These are phyloP conservation scores for Rhipidocladum racemiflorum DNA, from an alignment of 176 grass and related monocot species.

Conservation along the genomic window DNA sequence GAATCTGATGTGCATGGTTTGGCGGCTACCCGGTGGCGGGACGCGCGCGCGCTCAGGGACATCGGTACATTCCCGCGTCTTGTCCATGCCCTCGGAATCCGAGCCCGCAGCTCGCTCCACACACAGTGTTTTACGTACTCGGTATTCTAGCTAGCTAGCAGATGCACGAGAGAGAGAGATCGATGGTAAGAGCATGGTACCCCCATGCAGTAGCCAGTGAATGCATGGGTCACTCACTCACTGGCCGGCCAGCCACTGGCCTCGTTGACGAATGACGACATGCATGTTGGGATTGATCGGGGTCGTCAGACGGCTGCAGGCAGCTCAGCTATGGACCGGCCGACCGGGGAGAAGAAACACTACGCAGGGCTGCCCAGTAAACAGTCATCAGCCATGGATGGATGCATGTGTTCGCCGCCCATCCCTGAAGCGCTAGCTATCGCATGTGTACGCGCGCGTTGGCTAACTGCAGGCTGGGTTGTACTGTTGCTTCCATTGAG, in stretches of 20 bases:
- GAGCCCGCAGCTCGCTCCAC: not conserved
- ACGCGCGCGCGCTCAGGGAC: not conserved
- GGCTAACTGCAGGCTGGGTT: not conserved
- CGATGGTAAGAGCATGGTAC: not conserved
- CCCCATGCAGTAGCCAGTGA: not conserved
- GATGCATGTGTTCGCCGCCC: not conserved
- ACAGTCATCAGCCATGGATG: not conserved
- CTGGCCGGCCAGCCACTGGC: not conserved
- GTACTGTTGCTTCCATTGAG: not conserved
- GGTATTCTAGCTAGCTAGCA: too few relatives aligned
- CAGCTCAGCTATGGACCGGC: not conserved
- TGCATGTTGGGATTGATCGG: not conserved
- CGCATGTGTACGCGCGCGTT: not conserved
- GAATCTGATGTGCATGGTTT: not conserved
- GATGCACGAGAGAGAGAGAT: too few relatives aligned
- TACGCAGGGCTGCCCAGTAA: not conserved
- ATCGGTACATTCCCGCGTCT: conserved; percentile 40
- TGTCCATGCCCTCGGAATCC: conserved; percentile 8
- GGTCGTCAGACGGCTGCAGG: not conserved
- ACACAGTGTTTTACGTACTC: not conserved
- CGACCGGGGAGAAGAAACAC: not conserved
- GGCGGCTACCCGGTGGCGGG: conserved; percentile 28
- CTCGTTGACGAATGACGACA: conserved; percentile 26
- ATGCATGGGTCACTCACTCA: conserved; percentile 27
- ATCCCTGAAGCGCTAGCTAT: not conserved